phyloP scores from a whole-genome alignment of 75 land plant species.

The Adiantum capillusveneris region DNA sequence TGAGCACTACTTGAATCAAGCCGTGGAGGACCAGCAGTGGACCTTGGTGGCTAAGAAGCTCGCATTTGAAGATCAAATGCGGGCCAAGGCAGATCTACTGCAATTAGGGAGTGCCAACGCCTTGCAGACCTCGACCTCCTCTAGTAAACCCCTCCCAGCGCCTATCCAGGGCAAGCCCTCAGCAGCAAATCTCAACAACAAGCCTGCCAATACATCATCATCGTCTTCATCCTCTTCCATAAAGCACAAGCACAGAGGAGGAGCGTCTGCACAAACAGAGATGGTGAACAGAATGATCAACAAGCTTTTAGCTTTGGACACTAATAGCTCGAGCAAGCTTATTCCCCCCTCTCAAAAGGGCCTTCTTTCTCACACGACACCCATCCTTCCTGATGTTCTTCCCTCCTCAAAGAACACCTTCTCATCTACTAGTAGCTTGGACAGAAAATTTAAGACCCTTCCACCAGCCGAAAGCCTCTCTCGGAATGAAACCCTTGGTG shows the following conservation, averaged over 20 bases:
- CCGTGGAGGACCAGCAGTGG: not conserved
- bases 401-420: no score
- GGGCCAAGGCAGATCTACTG: not conserved
- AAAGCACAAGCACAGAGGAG: no score
- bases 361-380: conserved; percentile 2
- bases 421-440: no score
- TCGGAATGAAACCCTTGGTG: conserved; percentile 54
- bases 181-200: no score
- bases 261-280: no score
- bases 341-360: not conserved
- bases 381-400: conserved; percentile 18
- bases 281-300: not conserved
- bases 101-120: not conserved
- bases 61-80: not conserved
- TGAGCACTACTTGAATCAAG: no score
- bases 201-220: no score
- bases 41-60: not conserved
- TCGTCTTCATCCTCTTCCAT: no score
- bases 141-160: not conserved
- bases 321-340: not conserved
- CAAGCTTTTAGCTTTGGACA: not conserved
- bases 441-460: conserved; percentile 62
- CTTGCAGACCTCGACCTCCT: not conserved
- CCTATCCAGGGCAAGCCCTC: not conserved
- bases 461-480: conserved; percentile 58